Evolutionary conservation across 2,329 filamentous ascomycete genomes (phyloP).

Genomic region (Paraconiothyrium sp.): DNA sequence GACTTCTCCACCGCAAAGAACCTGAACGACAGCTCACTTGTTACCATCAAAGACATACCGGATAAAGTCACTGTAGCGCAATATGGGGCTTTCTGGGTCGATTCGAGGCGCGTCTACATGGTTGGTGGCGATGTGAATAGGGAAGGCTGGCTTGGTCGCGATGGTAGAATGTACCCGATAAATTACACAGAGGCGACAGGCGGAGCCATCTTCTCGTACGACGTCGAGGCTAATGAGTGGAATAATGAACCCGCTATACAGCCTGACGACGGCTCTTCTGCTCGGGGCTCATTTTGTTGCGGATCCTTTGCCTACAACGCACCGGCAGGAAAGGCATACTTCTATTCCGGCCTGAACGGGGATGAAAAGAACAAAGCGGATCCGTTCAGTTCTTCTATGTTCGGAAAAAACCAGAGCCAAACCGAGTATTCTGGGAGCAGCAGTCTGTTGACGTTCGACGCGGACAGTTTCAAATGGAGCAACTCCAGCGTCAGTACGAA

Average conservation of each 20-base stretch:
- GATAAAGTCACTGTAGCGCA: slow-evolving; percentile 18
- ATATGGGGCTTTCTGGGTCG: slow-evolving; percentile 23
- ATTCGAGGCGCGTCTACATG: slow-evolving; percentile 18
- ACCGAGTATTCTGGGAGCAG: slow-evolving; percentile 10
- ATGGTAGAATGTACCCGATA: slow-evolving; percentile 11
- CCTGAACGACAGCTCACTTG: slow-evolving; percentile 18
- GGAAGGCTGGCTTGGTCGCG: slow-evolving; percentile 15
- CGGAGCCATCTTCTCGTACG: slow-evolving; percentile 18
- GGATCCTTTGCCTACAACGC: slow-evolving; percentile 21
- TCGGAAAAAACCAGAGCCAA: background rate
- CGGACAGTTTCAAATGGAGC: slow-evolving; percentile 16
- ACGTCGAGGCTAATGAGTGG: slow-evolving; percentile 19
- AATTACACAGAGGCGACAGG: slow-evolving; percentile 12
- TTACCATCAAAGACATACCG: slow-evolving; percentile 19
- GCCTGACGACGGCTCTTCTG: slow-evolving; percentile 8
- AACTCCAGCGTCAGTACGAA: slow-evolving; percentile 10
- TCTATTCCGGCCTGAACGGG: slow-evolving; percentile 16
- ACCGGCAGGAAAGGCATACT: slow-evolving; percentile 13
- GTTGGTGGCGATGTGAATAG: slow-evolving; percentile 16
- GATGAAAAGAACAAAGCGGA: slow-evolving; percentile 5
- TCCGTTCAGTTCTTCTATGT: slow-evolving; percentile 1
- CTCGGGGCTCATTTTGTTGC: slow-evolving; percentile 18
- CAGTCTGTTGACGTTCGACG: slow-evolving; percentile 21
- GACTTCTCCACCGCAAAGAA: slow-evolving; percentile 22
- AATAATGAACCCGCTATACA: slow-evolving; percentile 16